Base-by-base conservation (phyloP, 305 asterid genomes). In the Andrographis paniculata region DNA sequence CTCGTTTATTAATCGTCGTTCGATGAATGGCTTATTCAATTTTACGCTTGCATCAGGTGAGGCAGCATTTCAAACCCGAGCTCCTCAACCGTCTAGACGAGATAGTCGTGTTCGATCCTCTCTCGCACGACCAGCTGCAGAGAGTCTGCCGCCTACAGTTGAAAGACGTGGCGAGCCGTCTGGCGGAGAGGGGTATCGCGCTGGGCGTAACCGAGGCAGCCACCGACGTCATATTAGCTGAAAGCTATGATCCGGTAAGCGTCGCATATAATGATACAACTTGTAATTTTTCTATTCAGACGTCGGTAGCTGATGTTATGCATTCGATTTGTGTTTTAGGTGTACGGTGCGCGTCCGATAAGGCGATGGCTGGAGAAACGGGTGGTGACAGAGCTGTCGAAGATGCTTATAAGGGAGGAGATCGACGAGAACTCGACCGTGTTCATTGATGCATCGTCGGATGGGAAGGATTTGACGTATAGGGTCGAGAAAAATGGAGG, bases 21-120 rank as follows among this genome's bases (percentile, higher is more conserved):
- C 15, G 1, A 2, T n/a, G n/a, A 37, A 4, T 6, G 20, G 6
- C 7, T 40, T 1, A 30, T 53, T 23, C 11, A n/a, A 1, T 14
- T 39, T 18, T 48, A 2, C 50, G 13, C 21, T 0, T 23, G 35
- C 16, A 3, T 13, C 50, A 84, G 95, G 96, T 88, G 60, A 79
- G 79, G 64, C 82, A 74, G 68, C 96, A 86, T 19, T 89, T 89
- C 80, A 89, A 89, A 58, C 96, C 98, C 0, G 96, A 89, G 66
- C 53, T 89, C 30, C 77, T 89, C 47, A 85, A 89, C 9, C 62
- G 98, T 14, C 79, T 89, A 0, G 98, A 89, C 21, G 98, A 89
- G 49, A 76, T 89, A 1, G 95, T 86, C 40, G 92, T 89, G 4
- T 89, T 89, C 19, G 96, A 89, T 42, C 96, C 98, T 31, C 81